Conservation (phyloP, 2,329 filamentous ascomycete genomes). For the Lachnellula hyalina region DNA sequence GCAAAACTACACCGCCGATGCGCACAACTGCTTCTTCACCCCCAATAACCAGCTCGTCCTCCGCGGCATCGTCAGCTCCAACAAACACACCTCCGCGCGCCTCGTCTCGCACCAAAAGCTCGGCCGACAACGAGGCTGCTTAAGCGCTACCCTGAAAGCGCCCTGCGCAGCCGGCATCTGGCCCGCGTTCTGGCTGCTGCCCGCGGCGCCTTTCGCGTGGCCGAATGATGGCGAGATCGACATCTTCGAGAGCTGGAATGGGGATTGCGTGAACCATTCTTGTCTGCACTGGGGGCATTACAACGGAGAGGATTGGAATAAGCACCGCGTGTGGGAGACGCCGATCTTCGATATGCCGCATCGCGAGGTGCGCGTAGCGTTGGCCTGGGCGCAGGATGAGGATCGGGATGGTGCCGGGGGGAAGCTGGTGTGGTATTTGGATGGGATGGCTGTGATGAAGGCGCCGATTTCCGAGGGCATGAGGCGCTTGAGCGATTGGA, state of each 20-base stretch:
- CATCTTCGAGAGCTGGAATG: conserved; percentile 58
- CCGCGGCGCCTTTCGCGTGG: conserved; percentile 53
- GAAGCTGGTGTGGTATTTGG: conserved; percentile 54
- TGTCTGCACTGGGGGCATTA: conserved; percentile 56
- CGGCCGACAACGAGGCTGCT: conserved; percentile 44
- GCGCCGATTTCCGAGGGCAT: conserved; percentile 47
- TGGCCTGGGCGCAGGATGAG: conserved; percentile 49
- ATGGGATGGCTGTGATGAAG: conserved; percentile 53
- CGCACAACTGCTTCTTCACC: conserved; percentile 50
- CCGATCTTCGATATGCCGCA: conserved; percentile 42
- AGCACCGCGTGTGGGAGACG: conserved; percentile 51
- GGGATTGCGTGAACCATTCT: conserved; percentile 47
- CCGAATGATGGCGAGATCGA: conserved; percentile 56
- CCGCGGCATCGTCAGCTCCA: conserved; percentile 39
- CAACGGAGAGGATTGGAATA: conserved; percentile 48
- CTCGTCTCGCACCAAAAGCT: conserved; percentile 49
- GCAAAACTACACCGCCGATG: conserved; percentile 48
- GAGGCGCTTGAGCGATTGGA: conserved; percentile 50
- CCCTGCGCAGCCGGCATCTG: conserved; percentile 53
- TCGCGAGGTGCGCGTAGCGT: conserved; percentile 47
- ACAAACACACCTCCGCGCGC: conserved; percentile 49
- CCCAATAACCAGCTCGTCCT: conserved; percentile 47
- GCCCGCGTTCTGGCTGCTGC: conserved; percentile 58
- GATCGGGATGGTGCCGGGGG: conserved; percentile 35
- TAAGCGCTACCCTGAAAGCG: conserved; percentile 46